Conservation (phyloP, 495 filamentous ascomycete species). For the Penicillium cinerascens region DNA sequence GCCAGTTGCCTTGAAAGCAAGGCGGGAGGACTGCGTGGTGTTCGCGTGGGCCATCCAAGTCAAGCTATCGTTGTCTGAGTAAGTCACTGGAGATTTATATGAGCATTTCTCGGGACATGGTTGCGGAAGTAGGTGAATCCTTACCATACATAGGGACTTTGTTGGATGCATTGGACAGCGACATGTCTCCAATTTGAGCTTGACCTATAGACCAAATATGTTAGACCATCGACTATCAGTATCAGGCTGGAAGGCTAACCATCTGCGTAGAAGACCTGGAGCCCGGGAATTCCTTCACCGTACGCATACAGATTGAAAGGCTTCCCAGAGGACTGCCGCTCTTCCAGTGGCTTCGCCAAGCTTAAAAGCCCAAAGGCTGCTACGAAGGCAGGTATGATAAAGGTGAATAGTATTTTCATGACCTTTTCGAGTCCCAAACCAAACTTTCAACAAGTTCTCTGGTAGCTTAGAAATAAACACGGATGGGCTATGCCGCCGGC, state of each 20-base stretch:
- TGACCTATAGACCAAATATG: not conserved
- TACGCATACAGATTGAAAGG: slow-evolving; percentile 35
- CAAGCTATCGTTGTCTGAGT: not conserved
- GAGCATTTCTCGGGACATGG: not conserved
- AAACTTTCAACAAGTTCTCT: too few species aligned
- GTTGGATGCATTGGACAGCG: slow-evolving; percentile 7
- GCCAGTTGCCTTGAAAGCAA: not conserved
- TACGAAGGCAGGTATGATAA: not conserved
- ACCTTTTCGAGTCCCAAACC: too few species aligned
- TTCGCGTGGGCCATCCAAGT: not conserved
- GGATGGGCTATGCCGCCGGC: not conserved
- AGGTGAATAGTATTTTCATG: not conserved
- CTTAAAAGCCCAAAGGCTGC: not conserved
- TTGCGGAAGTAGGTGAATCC: not conserved
- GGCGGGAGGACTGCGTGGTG: not conserved
- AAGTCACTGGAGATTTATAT: not conserved
- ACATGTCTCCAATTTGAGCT: not conserved
- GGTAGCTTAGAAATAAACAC: not conserved
- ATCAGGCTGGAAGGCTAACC: slow-evolving; percentile 12
- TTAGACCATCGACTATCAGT: not conserved
- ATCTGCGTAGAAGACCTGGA: slow-evolving; percentile 33
- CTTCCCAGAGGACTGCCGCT: not conserved
- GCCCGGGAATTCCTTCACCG: slow-evolving; percentile 29
- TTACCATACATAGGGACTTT: slow-evolving; percentile 7
- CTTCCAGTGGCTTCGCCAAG: not conserved